These are phyloP conservation scores for Erigeron philadelphicus DNA, from an alignment of 140 eudicot species.

Conservation along the genomic window DNA sequence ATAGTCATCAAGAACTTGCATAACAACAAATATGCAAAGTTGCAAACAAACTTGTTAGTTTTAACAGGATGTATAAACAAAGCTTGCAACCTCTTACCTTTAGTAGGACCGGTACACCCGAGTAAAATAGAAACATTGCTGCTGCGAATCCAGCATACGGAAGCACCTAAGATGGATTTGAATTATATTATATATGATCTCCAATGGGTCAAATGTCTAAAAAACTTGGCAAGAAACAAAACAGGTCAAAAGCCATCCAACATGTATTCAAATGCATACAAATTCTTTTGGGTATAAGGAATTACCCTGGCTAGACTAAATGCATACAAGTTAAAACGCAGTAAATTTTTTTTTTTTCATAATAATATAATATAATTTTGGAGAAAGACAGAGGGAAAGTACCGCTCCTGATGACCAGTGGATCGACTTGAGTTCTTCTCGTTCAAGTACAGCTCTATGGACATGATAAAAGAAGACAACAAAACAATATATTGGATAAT, in stretches of 20 bases:
- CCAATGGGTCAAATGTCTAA: not conserved
- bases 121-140: constrained; percentile 91
- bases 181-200: not conserved
- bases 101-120: constrained; percentile 64
- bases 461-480: constrained; percentile 37
- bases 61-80: constrained; percentile 3
- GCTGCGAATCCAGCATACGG: constrained; percentile 65
- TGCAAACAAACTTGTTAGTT: not conserved
- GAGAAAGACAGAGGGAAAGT: constrained; percentile 11
- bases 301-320: too few relatives aligned
- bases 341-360: not conserved
- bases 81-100: constrained; percentile 44
- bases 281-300: too few relatives aligned
- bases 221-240: not conserved
- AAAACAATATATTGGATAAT: not conserved
- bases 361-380: not conserved
- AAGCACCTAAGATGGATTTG: constrained; percentile 43
- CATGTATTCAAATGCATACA: not conserved
- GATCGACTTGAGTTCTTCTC: constrained; percentile 63
- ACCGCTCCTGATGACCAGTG: constrained; percentile 81
- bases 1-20: not conserved
- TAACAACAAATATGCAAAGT: not conserved
- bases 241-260: not conserved
- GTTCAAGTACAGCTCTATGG: constrained; percentile 66
- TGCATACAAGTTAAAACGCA: not conserved